phyloP scores from a whole-genome alignment of 495 filamentous ascomycete species.

The Pyronema omphalodes region DNA sequence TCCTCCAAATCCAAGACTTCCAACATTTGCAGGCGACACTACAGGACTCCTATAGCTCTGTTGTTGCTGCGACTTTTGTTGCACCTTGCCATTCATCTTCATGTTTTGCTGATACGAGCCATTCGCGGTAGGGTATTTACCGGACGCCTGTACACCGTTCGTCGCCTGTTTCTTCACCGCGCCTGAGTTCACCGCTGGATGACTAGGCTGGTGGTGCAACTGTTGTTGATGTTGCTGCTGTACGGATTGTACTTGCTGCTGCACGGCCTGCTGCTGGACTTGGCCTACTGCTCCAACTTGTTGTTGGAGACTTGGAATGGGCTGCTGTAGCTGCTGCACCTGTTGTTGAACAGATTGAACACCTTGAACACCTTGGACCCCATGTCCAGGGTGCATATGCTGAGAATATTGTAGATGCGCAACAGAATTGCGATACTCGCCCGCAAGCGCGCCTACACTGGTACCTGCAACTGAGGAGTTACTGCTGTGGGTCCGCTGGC shows the following conservation, averaged over 20 bases:
- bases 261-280: neutral
- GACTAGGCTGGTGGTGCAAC: neutral
- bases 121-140: neutral
- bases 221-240: conserved; percentile 9
- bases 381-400: neutral
- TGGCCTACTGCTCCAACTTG: conserved; percentile 7
- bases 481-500: conserved; percentile 15
- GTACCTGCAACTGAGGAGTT: conserved; percentile 11
- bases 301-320: conserved; percentile 9
- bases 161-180: neutral
- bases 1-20: neutral
- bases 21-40: neutral
- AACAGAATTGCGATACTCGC: conserved; percentile 18
- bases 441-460: conserved; percentile 7
- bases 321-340: conserved; percentile 13
- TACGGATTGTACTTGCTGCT: conserved; percentile 10
- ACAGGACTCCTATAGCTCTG: neutral
- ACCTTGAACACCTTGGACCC: neutral
- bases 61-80: conserved; percentile 4
- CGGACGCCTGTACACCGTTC: neutral
- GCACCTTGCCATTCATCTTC: neutral
- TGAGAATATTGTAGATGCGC: conserved; percentile 10
- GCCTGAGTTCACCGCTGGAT: neutral
- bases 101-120: neutral
- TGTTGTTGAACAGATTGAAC: conserved; percentile 6